phyloP scores from a whole-genome alignment of 2,329 filamentous ascomycete species.

The Diaporthe longicolla region DNA sequence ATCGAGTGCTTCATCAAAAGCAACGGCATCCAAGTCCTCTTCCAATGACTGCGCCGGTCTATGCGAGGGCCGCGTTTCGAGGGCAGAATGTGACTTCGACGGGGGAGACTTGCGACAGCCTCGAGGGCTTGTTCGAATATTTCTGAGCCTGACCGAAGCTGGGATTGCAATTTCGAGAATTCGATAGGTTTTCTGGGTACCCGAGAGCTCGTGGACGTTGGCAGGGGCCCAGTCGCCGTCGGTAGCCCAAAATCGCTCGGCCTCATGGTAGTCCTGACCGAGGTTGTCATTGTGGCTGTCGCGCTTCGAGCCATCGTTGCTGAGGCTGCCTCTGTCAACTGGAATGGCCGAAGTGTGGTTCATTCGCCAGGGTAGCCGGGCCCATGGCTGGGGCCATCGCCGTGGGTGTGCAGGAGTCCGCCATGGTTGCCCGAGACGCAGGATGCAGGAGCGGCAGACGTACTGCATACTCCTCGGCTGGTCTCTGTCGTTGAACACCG shows the following conservation, averaged over 20 bases:
- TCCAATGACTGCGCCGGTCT: background rate
- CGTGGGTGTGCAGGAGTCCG: constrained; percentile 23
- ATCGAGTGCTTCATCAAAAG: constrained; percentile 27
- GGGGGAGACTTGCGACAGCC: background rate
- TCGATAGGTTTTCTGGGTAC: background rate
- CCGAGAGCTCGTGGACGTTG: background rate
- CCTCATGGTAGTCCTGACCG: background rate
- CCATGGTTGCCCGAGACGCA: constrained; percentile 42
- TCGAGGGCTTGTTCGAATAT: background rate
- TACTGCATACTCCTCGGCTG: constrained; percentile 41
- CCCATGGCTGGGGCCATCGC: background rate
- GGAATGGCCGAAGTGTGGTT: constrained; percentile 1
- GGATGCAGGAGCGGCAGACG: constrained; percentile 41
- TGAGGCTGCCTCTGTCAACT: background rate
- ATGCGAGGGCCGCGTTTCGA: background rate
- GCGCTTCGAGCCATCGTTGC: background rate
- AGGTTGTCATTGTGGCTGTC: background rate
- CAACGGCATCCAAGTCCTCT: constrained; percentile 5
- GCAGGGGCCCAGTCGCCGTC: constrained; percentile 1
- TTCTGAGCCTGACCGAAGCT: background rate
- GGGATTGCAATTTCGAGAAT: background rate
- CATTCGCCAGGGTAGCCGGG: constrained; percentile 7
- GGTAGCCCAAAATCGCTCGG: constrained; percentile 13
- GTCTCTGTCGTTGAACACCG: constrained; percentile 37
- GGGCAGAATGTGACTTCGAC: background rate